Evolutionary conservation across 306 rosid species (phyloP).

Genomic region (Senna tora): DNA sequence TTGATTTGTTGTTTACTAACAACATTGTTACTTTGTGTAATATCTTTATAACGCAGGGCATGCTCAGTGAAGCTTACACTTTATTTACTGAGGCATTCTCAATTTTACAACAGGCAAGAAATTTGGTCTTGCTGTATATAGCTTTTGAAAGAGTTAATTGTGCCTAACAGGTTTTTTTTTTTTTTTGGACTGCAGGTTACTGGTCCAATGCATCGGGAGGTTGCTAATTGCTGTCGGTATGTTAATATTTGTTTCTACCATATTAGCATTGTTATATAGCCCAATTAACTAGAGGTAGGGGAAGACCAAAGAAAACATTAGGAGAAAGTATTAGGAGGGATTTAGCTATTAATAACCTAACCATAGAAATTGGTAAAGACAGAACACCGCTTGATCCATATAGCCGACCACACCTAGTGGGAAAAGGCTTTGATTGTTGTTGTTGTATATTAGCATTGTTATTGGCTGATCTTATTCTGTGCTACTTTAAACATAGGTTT

Average conservation of each 20-base stretch:
- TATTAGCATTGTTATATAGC: no score
- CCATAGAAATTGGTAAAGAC: no score
- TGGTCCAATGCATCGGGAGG: slow-evolving; percentile 99
- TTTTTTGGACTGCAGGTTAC: slow-evolving; percentile 69
- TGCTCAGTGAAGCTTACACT: slow-evolving; percentile 96
- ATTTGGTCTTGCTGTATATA: slow-evolving; percentile 30
- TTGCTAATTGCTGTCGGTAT: slow-evolving; percentile 97
- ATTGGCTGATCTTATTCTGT: background rate
- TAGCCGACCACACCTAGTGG: no score
- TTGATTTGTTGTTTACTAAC: slow-evolving; percentile 5
- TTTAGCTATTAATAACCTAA: no score
- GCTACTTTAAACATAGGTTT: slow-evolving; percentile 9
- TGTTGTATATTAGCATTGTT: no score
- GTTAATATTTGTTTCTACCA: slow-evolving; percentile 31
- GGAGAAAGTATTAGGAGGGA: no score
- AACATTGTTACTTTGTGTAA: background rate
- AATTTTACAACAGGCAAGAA: slow-evolving; percentile 87
- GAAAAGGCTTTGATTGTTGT: no score
- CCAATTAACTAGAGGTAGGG: no score
- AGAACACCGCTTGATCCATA: no score
- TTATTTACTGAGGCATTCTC: slow-evolving; percentile 96
- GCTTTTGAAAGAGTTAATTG: slow-evolving; percentile 22
- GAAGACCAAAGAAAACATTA: no score
- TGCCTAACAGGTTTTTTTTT: slow-evolving; percentile 29
- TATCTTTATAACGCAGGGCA: slow-evolving; percentile 68